A percentile compares a stretch with the other conserved stretches of the same genome.
Evolutionary conservation across 306 rosid genomes (phyloP).

Genomic region (Castanea mollissima): DNA sequence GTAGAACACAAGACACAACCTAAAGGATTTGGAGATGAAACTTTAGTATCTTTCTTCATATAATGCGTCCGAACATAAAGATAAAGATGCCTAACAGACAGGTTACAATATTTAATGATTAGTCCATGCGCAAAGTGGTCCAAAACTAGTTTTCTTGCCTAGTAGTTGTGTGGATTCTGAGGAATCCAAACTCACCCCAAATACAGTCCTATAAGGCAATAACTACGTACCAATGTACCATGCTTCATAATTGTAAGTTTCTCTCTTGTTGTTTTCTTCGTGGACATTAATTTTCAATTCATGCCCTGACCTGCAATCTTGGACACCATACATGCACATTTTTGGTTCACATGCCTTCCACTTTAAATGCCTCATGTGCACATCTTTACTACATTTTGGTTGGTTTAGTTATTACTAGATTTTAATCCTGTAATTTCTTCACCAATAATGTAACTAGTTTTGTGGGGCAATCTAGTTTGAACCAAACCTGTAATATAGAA

Average conservation of each 20-base stretch:
- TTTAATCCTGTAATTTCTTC: neutral
- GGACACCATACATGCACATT: neutral
- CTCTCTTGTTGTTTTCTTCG: slow-evolving; percentile 7
- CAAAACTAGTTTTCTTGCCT: neutral
- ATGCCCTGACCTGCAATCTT: slow-evolving; percentile 1
- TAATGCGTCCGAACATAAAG: neutral
- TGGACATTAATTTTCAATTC: neutral
- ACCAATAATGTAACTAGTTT: neutral
- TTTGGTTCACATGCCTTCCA: slow-evolving; percentile 22
- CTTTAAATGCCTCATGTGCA: neutral
- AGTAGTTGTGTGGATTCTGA: neutral
- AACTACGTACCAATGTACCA: too few relatives aligned
- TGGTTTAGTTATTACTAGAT: neutral
- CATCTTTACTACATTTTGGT: neutral
- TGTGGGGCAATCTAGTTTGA: neutral
- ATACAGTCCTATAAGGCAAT: too few relatives aligned
- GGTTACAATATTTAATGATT: neutral
- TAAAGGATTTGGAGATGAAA: neutral
- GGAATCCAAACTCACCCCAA: neutral
- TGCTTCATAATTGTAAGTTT: neutral
- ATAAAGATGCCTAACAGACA: neutral
- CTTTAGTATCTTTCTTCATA: neutral
- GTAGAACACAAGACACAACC: too few relatives aligned
- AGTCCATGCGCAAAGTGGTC: neutral
- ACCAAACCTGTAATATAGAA: neutral